Evolutionary conservation across 179 eudicot genomes (phyloP).

Genomic region (Carnegiea gigantea): DNA sequence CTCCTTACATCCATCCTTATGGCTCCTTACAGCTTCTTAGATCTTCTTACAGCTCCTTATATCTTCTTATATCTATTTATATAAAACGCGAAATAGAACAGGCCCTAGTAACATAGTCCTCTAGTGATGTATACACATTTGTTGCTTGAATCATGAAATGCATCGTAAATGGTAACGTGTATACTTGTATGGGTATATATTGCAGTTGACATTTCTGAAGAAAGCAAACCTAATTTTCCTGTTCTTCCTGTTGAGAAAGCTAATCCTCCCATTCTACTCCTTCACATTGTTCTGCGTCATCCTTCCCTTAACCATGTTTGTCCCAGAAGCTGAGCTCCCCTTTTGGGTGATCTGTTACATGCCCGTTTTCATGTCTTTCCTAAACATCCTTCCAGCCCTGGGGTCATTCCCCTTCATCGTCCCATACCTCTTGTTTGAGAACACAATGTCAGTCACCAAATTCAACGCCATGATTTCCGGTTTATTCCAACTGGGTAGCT

Average conservation of each 20-base stretch:
- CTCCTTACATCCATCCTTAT: too few relatives aligned
- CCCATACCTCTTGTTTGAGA: slow-evolving; percentile 85
- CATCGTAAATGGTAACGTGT: slow-evolving; percentile 1
- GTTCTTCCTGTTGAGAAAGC: slow-evolving; percentile 82
- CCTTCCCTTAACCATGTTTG: slow-evolving; percentile 87
- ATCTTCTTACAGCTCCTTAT: too few relatives aligned
- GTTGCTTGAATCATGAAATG: not conserved
- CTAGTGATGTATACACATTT: not conserved
- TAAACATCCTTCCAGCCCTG: slow-evolving; percentile 83
- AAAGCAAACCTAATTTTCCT: slow-evolving; percentile 76
- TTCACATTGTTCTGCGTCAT: slow-evolving; percentile 94
- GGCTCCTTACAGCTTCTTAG: too few relatives aligned
- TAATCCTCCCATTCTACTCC: slow-evolving; percentile 88
- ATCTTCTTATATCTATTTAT: too few relatives aligned
- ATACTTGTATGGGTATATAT: not conserved
- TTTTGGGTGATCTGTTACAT: slow-evolving; percentile 85
- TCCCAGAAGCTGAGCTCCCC: slow-evolving; percentile 89
- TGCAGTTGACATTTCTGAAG: slow-evolving; percentile 74
- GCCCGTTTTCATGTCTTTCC: slow-evolving; percentile 70
- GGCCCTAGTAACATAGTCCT: not conserved
- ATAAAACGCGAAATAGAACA: too few relatives aligned
- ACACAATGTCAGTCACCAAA: slow-evolving; percentile 94
- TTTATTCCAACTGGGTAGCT: slow-evolving; percentile 66
- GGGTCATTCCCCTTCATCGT: slow-evolving; percentile 85
- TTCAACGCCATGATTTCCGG: slow-evolving; percentile 94